Evolutionary conservation across 2,329 filamentous ascomycete species (phyloP).

Genomic region (Pseudogymnoascus sp.): DNA sequence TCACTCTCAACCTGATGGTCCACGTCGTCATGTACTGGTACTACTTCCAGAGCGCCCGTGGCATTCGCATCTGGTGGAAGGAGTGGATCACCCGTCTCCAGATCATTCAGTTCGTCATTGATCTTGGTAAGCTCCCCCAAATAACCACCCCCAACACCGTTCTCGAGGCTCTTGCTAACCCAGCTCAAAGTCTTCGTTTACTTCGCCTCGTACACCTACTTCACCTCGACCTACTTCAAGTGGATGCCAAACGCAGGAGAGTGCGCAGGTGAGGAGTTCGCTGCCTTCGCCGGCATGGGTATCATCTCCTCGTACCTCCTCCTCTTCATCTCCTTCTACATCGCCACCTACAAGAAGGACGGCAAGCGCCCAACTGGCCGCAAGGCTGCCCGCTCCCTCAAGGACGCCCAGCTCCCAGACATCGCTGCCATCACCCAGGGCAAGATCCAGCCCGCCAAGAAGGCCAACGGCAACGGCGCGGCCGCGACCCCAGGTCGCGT

Average conservation of each 20-base stretch:
- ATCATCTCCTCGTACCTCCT: slow-evolving; percentile 93
- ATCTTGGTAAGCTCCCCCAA: slow-evolving; percentile 61
- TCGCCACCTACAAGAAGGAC: slow-evolving; percentile 89
- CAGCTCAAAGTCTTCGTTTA: slow-evolving; percentile 80
- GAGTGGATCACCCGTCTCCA: slow-evolving; percentile 98
- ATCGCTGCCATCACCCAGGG: slow-evolving; percentile 26
- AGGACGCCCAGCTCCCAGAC: slow-evolving; percentile 27
- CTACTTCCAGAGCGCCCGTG: slow-evolving; percentile 98
- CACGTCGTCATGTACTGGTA: slow-evolving; percentile 99
- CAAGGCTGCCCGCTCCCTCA: slow-evolving; percentile 55
- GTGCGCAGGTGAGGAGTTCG: slow-evolving; percentile 95
- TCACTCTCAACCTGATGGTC: slow-evolving; percentile 83
- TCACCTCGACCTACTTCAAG: slow-evolving; percentile 81
- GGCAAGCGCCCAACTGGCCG: slow-evolving; percentile 73
- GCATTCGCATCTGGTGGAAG: slow-evolving; percentile 98
- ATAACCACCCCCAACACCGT: neutral
- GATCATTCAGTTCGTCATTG: slow-evolving; percentile 94
- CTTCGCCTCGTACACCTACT: slow-evolving; percentile 99
- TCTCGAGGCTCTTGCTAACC: slow-evolving; percentile 20
- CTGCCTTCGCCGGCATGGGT: slow-evolving; percentile 82
- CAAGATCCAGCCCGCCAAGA: slow-evolving; percentile 42
- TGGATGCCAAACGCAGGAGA: slow-evolving; percentile 75
- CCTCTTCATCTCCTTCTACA: slow-evolving; percentile 98
- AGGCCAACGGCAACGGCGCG: slow-evolving; percentile 39
- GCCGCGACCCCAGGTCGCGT: slow-evolving; percentile 25